Evolutionary conservation across 2,329 filamentous ascomycete species (phyloP).

Genomic region (Aspergillus thermomutatus): DNA sequence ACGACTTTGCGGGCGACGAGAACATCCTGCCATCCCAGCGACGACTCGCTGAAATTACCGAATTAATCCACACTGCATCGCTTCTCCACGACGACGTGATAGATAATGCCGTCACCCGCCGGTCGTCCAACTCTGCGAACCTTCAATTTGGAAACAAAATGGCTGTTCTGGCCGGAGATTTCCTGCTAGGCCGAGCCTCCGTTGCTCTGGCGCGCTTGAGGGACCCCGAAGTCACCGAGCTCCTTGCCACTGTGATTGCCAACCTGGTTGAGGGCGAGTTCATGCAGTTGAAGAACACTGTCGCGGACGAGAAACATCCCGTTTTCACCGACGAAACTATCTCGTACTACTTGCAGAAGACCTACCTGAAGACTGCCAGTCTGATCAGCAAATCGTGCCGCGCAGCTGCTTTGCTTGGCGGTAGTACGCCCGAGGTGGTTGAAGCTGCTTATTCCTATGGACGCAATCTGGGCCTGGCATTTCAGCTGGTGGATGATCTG

Average conservation of each 20-base stretch:
- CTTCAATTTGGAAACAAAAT: constrained; percentile 98
- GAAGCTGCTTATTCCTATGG: constrained; percentile 91
- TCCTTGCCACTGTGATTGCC: constrained; percentile 92
- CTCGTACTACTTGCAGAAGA: constrained; percentile 94
- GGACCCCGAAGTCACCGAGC: constrained; percentile 90
- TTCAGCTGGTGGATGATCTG: constrained; percentile 97
- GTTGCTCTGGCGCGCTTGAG: constrained; percentile 86
- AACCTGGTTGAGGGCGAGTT: constrained; percentile 98
- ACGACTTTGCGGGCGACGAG: constrained; percentile 46
- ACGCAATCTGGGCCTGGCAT: constrained; percentile 88
- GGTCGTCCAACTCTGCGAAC: constrained; percentile 84
- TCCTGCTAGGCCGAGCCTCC: constrained; percentile 86
- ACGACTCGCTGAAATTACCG: constrained; percentile 90
- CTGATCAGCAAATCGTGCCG: constrained; percentile 95
- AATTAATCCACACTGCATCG: constrained; percentile 95
- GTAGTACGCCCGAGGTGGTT: constrained; percentile 71
- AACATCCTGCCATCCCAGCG: constrained; percentile 86
- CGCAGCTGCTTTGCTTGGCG: constrained; percentile 80
- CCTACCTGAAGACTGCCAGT: constrained; percentile 93
- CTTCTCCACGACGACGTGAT: constrained; percentile 98
- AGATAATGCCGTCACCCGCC: constrained; percentile 81
- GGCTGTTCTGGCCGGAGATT: constrained; percentile 97
- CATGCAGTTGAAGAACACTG: constrained; percentile 98
- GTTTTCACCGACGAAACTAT: constrained; percentile 85
- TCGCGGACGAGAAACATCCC: constrained; percentile 78